phyloP scores from a whole-genome alignment of 2,329 filamentous ascomycete species.

The Fusarium nisikadoi region DNA sequence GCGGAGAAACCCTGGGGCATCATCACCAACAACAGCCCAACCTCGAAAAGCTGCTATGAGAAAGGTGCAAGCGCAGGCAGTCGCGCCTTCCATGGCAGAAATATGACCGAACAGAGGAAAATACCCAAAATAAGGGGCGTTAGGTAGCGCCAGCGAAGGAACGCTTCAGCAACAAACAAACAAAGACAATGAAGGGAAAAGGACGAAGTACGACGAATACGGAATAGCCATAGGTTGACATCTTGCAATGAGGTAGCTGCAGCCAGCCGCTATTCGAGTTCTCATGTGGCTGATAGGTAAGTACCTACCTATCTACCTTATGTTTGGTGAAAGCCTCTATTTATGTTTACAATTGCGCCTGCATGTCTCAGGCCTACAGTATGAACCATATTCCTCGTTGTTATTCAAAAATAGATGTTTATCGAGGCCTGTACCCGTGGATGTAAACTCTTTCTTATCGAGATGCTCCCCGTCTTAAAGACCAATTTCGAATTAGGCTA shows the following conservation, averaged over 20 bases:
- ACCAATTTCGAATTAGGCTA: not conserved
- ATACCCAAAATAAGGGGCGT: not conserved
- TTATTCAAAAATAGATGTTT: not conserved
- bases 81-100: not conserved
- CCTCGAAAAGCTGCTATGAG: not conserved
- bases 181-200: conserved; percentile 2
- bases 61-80: conserved; percentile 1
- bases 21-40: conserved; percentile 3
- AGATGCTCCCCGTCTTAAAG: not conserved
- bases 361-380: not conserved
- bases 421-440: not conserved
- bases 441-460: not conserved
- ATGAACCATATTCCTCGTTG: not conserved
- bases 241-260: not conserved
- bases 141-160: not conserved
- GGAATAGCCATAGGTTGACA: not conserved
- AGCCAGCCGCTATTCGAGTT: conserved; percentile 18
- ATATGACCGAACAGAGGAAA: not conserved
- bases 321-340: not conserved
- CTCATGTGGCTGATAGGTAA: not conserved
- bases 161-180: conserved; percentile 6
- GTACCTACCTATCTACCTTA: not conserved
- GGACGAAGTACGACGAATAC: not conserved
- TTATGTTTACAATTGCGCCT: not conserved
- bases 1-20: conserved; percentile 29